Evolutionary conservation across 116 monocot genomes (phyloP).

Genomic region (Thalassia testudinum): DNA sequence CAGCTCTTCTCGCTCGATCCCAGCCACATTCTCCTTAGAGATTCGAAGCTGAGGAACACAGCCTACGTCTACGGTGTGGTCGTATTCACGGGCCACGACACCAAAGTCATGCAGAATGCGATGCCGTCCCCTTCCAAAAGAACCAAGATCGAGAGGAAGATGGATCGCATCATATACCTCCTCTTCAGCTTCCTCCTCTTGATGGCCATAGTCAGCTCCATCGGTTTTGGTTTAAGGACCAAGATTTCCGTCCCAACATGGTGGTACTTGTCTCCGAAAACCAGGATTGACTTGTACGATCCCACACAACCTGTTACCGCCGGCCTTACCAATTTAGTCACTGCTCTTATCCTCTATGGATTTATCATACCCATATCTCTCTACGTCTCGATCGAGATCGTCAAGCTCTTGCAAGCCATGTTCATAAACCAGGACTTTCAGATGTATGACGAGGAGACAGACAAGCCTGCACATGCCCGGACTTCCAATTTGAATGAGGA

Average conservation of each 20-base stretch:
- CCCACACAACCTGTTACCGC: constrained; percentile 29
- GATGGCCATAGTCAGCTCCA: constrained; percentile 79
- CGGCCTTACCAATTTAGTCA: constrained; percentile 72
- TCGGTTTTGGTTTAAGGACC: constrained; percentile 64
- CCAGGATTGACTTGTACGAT: constrained; percentile 30
- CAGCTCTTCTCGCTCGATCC: constrained; percentile 70
- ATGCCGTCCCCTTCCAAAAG: constrained; percentile 85
- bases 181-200: constrained; percentile 69
- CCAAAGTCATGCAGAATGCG: constrained; percentile 91
- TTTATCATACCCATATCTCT: constrained; percentile 90
- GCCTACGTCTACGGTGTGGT: constrained; percentile 74
- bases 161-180: constrained; percentile 72
- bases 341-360: constrained; percentile 84
- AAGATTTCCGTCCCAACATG: constrained; percentile 54
- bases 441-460: constrained; percentile 86
- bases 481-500: constrained; percentile 91
- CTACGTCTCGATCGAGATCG: constrained; percentile 87
- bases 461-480: constrained; percentile 59
- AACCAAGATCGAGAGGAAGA: constrained; percentile 80
- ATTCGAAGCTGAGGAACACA: constrained; percentile 86
- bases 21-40: constrained; percentile 78
- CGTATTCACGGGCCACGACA: constrained; percentile 88
- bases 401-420: constrained; percentile 83
- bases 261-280: constrained; percentile 71
- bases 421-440: constrained; percentile 89